Base-by-base conservation (phyloP, 306 rosid genomes). In the cucumber (Cucumis sativus) region DNA sequence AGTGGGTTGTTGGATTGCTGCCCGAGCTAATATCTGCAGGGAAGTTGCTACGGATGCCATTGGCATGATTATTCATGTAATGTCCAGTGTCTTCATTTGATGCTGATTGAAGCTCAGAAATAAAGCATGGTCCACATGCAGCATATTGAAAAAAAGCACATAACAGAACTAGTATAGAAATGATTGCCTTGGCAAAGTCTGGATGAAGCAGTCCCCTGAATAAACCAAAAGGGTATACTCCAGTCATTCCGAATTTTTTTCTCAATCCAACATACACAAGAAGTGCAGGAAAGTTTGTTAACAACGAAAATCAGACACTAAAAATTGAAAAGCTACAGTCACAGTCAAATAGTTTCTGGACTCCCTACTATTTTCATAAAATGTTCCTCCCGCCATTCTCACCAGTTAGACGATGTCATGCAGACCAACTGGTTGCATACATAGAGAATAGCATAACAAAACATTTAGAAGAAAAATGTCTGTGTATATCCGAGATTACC, bases 181-280 rank as follows among this genome's bases (percentile, higher is more conserved):
- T 77, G 80, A 86, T 60, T 59, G 78, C 47, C 57, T 76, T 81
- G 84, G 65, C 76, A 10, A 75, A 37, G 35, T 75, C 73, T 74
- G 80, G 74, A 76, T 74, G 83, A 61, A 80, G 74, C 82, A 85
- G 78, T 86, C 85, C 86, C 96, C 97, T 95, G 86, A 20, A 82
- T 54, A 78, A 84, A 60, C 70, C 70, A 80, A 33, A 87, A 84
- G 82, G 18, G 62, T 40, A 75, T 37, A 74, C 59, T 74, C 43
- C 70, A 73, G 25, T 83, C 80, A 76, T 74, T 79, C 17, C 17
- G 11, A 57, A 84, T 82, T 72, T 25, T 12, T 56, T 18, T 8
- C 35, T 8, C 20, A 62, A 47, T 16, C 40, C 35, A 63, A 78
- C 49, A 49, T 9, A 49, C 25, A 28, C 61, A 30, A 71, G 16